Evolutionary conservation across 2,329 filamentous ascomycete species (phyloP).

Genomic region (Dactylellina sp.): DNA sequence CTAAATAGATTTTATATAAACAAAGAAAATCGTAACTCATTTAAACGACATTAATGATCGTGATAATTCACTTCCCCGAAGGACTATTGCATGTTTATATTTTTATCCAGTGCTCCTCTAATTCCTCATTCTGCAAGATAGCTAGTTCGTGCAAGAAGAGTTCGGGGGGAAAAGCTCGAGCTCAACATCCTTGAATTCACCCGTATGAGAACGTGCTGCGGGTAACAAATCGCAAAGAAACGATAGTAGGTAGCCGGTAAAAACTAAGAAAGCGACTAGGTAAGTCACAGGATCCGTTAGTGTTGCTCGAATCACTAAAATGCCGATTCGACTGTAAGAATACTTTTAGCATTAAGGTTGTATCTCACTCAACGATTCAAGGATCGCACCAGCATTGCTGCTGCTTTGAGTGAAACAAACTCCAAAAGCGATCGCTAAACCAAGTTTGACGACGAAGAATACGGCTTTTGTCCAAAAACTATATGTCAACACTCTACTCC

Average conservation of each 20-base stretch:
- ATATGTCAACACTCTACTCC: conserved; percentile 77
- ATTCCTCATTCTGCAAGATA: neutral
- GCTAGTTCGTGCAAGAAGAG: conserved; percentile 11
- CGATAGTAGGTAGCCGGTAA: conserved; percentile 86
- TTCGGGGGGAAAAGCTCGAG: conserved; percentile 11
- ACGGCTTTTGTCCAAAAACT: conserved; percentile 89
- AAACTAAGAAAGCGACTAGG: conserved; percentile 79
- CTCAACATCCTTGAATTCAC: conserved; percentile 49
- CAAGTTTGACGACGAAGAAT: conserved; percentile 84
- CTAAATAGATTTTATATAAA: too few relatives aligned
- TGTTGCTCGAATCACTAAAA: too few relatives aligned
- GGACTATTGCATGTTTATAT: too few relatives aligned
- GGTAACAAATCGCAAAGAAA: conserved; percentile 69
- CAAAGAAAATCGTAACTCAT: too few relatives aligned
- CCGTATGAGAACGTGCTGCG: conserved; percentile 29
- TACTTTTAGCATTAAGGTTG: too few relatives aligned
- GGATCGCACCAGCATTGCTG: conserved; percentile 77
- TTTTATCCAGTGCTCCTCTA: too few relatives aligned
- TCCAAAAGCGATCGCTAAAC: conserved; percentile 76
- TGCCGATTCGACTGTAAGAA: too few relatives aligned
- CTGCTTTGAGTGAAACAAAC: conserved; percentile 67
- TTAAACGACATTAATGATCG: too few relatives aligned
- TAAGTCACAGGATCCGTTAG: conserved; percentile 63
- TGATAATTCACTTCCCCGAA: too few relatives aligned
- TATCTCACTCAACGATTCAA: conserved; percentile 76